phyloP scores from a whole-genome alignment of 164 flowering plant species.

The Macadamia tetraphylla region DNA sequence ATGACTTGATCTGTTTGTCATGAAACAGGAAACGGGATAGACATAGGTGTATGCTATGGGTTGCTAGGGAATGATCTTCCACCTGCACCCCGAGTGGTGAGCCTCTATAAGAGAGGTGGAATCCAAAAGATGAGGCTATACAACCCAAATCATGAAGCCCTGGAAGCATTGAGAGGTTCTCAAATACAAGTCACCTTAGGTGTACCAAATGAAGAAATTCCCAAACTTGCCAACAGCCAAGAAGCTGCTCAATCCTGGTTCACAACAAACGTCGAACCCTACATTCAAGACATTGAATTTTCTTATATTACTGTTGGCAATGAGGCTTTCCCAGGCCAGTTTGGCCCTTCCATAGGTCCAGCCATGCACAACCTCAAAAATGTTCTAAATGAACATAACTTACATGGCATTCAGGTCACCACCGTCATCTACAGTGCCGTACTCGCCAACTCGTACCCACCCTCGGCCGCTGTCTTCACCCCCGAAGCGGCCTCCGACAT shows the following conservation, averaged over 20 bases:
- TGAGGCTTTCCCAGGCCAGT: slow-evolving; percentile 2
- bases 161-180: slow-evolving; percentile 14
- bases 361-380: slow-evolving; percentile 7
- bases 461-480: background rate
- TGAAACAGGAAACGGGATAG: too few species aligned
- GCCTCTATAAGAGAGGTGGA: background rate
- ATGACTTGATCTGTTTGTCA: too few species aligned
- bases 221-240: background rate
- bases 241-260: slow-evolving; percentile 13
- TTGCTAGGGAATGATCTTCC: slow-evolving; percentile 14
- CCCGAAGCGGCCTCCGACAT: background rate
- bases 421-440: background rate
- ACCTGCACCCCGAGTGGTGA: slow-evolving; percentile 7
- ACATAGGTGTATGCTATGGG: slow-evolving; percentile 16
- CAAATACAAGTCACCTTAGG: slow-evolving; percentile 12
- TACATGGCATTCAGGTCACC: background rate
- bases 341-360: background rate
- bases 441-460: slow-evolving; percentile 8
- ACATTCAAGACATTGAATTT: background rate
- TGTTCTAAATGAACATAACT: background rate
- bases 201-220: slow-evolving; percentile 6
- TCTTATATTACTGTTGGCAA: slow-evolving; percentile 5
- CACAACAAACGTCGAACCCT: background rate
- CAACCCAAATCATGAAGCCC: slow-evolving; percentile 5
- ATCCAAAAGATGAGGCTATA: slow-evolving; percentile 17